Evolutionary conservation across 2,329 filamentous ascomycete genomes (phyloP).

Genomic region (Colletotrichum tabaci): DNA sequence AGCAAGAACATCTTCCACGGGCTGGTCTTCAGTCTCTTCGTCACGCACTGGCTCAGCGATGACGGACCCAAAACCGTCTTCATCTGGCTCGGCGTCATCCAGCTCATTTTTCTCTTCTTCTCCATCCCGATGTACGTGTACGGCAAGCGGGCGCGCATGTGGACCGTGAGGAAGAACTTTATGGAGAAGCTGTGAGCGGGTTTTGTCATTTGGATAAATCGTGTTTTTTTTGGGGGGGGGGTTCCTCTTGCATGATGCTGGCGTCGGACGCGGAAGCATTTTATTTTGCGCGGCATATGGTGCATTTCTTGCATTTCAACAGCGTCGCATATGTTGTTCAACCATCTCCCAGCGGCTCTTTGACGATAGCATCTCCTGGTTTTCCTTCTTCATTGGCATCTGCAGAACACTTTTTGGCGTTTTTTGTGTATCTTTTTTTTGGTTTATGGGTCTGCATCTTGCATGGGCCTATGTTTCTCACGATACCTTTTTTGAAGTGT

Average conservation of each 20-base stretch:
- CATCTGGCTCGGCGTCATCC: constrained; percentile 87
- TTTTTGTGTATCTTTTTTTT: background rate
- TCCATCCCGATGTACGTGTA: constrained; percentile 96
- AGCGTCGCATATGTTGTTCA: background rate
- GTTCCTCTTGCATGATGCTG: background rate
- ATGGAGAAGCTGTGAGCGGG: constrained; percentile 78
- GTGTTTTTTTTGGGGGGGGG: background rate
- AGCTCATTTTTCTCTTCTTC: constrained; percentile 80
- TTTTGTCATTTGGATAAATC: background rate
- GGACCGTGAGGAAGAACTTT: constrained; percentile 88
- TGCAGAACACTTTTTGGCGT: background rate
- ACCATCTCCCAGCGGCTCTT: background rate
- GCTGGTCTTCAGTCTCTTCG: constrained; percentile 89
- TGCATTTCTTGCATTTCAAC: background rate
- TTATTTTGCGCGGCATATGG: background rate
- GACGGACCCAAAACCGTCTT: constrained; percentile 86
- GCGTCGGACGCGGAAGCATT: background rate
- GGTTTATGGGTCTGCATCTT: background rate
- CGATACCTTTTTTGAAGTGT: background rate
- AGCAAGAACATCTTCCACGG: constrained; percentile 95
- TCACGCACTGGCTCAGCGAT: constrained; percentile 83
- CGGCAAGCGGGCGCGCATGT: constrained; percentile 92
- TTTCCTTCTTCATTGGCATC: background rate
- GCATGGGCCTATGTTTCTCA: background rate
- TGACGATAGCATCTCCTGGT: background rate